Base-by-base conservation (phyloP, 345 rosid genomes). In the Sonneratia caseolaris region DNA sequence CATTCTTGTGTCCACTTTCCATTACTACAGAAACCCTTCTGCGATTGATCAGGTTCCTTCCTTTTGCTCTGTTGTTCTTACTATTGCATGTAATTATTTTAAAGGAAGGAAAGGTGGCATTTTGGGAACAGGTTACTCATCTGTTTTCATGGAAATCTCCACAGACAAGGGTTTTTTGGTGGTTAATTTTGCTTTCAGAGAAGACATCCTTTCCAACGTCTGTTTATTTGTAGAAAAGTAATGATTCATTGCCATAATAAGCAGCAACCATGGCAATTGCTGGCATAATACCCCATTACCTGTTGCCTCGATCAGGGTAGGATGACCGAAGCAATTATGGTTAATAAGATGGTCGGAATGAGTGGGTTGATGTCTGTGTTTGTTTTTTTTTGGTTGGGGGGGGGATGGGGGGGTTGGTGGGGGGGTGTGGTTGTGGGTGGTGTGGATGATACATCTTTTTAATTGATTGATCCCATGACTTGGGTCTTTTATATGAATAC, bases 1-100 rank as follows among this genome's bases (percentile, higher is more conserved):
- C 72, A 86, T 95, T 78, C 96, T 95, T 68, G 96, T 95, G 81
- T 95, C 99, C 66, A 91, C 99, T 73, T 95, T 95, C 68, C 97
- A 90, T 78, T 95, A 88, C 83, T 87, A 81, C 86, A 91, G 86
- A 84, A 88, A 82, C 74, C 97, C 99, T 55, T 91, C 99, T 75
- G 97, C 99, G 21, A 92, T 95, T 59, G 97, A 95, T 85, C 97
- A 95, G 99, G 99, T 95, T 80, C 75, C 73, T 78, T 59, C 36
- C 27, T 57, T 57, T 57, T 24, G 13, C 64, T 57, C 13, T 57
- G 32, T n/a, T 57, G 64, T 24, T 8, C 12, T n/a, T 22, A 51
- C 45, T 64, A 16, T 71, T 66, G n/a, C 5, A 42, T 51, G 53
- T 73, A 45, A 35, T 73, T 76, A 32, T 71, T n/a, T 19, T 19